These are phyloP conservation scores for Ettlia oleoabundans DNA, from an alignment of 139 green algal genomes.

Conservation along the genomic window DNA sequence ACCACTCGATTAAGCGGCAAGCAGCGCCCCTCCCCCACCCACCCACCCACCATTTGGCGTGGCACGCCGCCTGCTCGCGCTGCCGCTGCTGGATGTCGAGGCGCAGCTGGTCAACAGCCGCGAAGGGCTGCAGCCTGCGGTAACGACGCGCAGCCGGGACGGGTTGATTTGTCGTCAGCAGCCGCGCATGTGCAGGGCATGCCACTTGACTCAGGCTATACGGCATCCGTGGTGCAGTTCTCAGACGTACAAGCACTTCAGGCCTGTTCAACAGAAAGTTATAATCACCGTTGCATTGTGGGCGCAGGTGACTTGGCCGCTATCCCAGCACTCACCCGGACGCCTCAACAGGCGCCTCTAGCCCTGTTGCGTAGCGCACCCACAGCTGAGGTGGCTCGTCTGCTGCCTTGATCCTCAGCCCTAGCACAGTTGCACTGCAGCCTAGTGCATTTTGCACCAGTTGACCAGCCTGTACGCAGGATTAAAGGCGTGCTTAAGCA, in stretches of 20 bases:
- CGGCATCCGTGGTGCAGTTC: no score
- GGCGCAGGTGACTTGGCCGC: not conserved
- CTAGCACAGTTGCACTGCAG: conserved; percentile 2
- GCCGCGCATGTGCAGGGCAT: no score
- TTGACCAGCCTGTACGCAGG: not conserved
- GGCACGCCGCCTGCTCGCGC: not conserved
- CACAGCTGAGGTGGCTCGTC: conserved; percentile 5
- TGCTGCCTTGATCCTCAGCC: not conserved
- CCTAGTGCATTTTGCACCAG: conserved; percentile 12
- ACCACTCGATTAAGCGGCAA: no score
- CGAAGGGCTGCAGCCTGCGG: not conserved
- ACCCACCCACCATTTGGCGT: not conserved
- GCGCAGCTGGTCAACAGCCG: conserved; percentile 8
- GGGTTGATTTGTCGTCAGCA: no score
- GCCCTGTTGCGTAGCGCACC: conserved; percentile 20
- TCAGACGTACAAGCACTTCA: not conserved
- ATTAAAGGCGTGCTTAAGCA: not conserved
- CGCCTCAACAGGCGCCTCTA: conserved; percentile 7
- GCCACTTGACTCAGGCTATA: no score
- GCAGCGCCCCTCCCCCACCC: no score
- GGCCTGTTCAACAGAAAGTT: no score
- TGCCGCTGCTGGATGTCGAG: not conserved
- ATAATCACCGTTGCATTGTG: no score
- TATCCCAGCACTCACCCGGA: not conserved
- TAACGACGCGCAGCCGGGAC: no score